Conservation (phyloP, 305 asterid species). For the Striga hermonthica region DNA sequence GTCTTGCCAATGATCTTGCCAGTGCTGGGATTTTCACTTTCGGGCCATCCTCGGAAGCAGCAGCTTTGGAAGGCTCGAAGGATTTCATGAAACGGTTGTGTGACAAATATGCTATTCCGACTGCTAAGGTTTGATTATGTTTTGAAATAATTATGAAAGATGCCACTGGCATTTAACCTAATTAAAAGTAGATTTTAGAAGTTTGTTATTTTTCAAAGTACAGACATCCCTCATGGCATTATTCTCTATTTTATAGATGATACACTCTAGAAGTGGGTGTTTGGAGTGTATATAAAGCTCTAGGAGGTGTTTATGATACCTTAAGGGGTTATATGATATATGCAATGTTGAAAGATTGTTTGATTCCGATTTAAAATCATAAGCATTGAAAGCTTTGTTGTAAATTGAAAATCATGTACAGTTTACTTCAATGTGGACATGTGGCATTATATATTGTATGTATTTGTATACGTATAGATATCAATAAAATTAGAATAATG, state of each 20-base stretch:
- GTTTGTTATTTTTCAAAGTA: not conserved
- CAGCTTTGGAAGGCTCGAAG: constrained; percentile 96
- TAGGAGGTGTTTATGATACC: not conserved
- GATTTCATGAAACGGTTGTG: constrained; percentile 89
- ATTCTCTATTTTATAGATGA: not conserved
- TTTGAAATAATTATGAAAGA: not conserved
- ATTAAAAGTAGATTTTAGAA: not conserved
- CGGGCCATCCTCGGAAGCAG: constrained; percentile 97
- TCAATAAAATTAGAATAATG: too few species aligned
- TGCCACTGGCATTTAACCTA: not conserved
- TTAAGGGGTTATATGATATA: too few species aligned
- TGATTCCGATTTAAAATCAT: too few species aligned
- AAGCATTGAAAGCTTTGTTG: too few species aligned
- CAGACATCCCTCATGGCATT: not conserved
- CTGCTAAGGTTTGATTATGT: constrained; percentile 67
- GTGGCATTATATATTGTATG: too few species aligned
- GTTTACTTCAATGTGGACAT: not conserved
- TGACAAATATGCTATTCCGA: constrained; percentile 87
- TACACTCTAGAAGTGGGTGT: not conserved
- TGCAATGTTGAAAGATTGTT: too few species aligned
- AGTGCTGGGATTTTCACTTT: constrained; percentile 81
- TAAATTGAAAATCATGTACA: too few species aligned
- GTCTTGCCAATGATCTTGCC: constrained; percentile 84
- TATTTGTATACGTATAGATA: too few species aligned
- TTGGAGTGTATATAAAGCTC: not conserved